Evolutionary conservation across 208 protist species (phyloP).

Genomic region (Phytomonas sp.): DNA sequence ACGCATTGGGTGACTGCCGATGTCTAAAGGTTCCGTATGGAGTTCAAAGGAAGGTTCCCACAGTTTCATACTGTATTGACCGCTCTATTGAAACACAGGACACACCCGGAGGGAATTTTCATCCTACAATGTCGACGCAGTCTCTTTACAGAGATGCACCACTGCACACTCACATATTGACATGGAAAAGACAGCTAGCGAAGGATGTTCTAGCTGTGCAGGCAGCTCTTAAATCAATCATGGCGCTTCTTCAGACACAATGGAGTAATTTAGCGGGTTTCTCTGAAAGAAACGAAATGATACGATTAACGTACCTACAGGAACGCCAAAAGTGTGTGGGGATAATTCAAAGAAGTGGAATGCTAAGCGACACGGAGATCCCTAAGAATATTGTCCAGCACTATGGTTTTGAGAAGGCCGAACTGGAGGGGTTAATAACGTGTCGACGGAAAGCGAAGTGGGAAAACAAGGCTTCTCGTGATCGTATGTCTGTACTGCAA

Average conservation of each 20-base stretch:
- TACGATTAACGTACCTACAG: constrained; percentile 32
- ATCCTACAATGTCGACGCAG: background rate
- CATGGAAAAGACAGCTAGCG: constrained; percentile 39
- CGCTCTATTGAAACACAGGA: background rate
- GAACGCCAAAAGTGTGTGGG: constrained; percentile 53
- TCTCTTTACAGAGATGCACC: constrained; percentile 23
- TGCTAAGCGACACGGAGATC: constrained; percentile 65
- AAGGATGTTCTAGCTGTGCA: constrained; percentile 51
- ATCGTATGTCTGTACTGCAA: constrained; percentile 48
- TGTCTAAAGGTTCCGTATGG: background rate
- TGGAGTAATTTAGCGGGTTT: constrained; percentile 14
- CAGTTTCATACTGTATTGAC: background rate
- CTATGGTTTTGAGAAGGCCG: constrained; percentile 39
- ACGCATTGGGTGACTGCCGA: background rate
- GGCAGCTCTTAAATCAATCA: constrained; percentile 45
- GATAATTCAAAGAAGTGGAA: constrained; percentile 54
- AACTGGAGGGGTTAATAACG: constrained; percentile 32
- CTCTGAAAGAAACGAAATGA: constrained; percentile 24
- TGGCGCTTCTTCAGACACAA: constrained; percentile 52
- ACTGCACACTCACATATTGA: constrained; percentile 18
- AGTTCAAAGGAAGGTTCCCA: background rate
- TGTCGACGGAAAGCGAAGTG: background rate
- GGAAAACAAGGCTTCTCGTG: constrained; percentile 8
- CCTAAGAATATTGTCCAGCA: constrained; percentile 53
- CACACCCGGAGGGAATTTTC: background rate